A percentile compares a stretch with the other conserved stretches of the same genome.
Conservation (phyloP, 352 stramenopile genomes). For the Phytopythium helicoides region DNA sequence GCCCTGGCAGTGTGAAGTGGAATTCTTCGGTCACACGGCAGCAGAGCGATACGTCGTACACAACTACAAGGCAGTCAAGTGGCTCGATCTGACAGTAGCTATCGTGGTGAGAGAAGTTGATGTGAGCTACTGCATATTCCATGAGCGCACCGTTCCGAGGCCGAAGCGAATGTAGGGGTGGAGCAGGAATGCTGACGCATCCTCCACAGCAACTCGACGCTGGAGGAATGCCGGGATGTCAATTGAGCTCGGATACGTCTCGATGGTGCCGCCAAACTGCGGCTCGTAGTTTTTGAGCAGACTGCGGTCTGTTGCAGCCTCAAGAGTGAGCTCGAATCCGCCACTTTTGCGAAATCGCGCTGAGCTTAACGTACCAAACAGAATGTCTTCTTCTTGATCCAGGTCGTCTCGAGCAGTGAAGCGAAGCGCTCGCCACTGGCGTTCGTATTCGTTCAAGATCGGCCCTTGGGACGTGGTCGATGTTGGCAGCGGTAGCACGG, state of each 20-base stretch:
- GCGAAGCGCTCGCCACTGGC: conserved; percentile 30
- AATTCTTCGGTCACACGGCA: conserved; percentile 69
- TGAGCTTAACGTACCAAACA: conserved; percentile 4
- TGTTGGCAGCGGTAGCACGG: conserved; percentile 21
- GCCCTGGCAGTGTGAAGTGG: conserved; percentile 39
- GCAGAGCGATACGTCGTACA: conserved; percentile 59
- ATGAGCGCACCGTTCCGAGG: conserved; percentile 40
- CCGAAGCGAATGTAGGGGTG: conserved; percentile 39
- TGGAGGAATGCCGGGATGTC: conserved; percentile 35
- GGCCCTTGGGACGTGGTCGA: conserved; percentile 15
- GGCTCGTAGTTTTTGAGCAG: conserved; percentile 71
- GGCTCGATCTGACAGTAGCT: conserved; percentile 48
- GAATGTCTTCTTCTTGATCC: conserved; percentile 4
- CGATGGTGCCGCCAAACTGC: conserved; percentile 29
- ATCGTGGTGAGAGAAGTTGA: neutral
- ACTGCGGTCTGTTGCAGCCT: conserved; percentile 18
- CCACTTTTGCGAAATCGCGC: neutral
- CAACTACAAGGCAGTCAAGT: conserved; percentile 47
- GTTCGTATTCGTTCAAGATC: conserved; percentile 39
- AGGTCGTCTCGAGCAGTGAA: neutral
- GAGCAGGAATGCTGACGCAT: conserved; percentile 49
- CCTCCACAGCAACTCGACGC: conserved; percentile 41
- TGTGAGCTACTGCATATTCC: neutral
- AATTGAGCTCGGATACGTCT: conserved; percentile 51
- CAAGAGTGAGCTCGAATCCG: neutral